Base-by-base conservation (phyloP, 164 flowering plant genomes). In the Magnolia kwangsiensis region DNA sequence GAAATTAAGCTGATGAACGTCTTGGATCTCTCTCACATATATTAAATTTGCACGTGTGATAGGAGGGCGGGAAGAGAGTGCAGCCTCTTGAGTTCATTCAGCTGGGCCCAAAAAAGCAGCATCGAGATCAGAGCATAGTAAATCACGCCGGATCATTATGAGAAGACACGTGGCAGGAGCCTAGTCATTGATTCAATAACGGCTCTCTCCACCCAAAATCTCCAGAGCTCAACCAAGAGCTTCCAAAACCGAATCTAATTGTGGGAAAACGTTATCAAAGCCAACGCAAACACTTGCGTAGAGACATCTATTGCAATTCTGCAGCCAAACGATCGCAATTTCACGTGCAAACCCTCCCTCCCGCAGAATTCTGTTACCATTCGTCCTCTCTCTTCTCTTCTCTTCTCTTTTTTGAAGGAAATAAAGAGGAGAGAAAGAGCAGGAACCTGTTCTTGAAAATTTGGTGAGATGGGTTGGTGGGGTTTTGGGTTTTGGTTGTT, bases 401-500 rank as follows among this genome's bases (percentile, higher is more conserved):
- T 66, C 2, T 66, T 9, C 29, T 66, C 69, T 2, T 10, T 11
- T 66, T 4, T 23, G 29, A 24, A 74, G 55, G 64, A 8, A 74
- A 21, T 13, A 69, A 74, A 18, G 31, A 61, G n/a, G 59, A 65
- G 58, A 65, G 76, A 73, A 31, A 63, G 75, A 61, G 2, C 50
- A 68, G 37, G 58, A 74, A 31, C 14, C 50, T 18, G 29, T 66
- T 11, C 14, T 10, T 27, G 11, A 14, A 31, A 37, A 13, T 72
- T 55, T 50, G 31, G 2, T 5, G 63, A 51, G 45, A 55, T 51
- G 74, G 31, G 45, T 67, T 51, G 67, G 75, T 79, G 81, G 73
- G 76, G 78, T 74, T 45, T 75, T 80, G 82, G 78, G 67, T 2
- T 55, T 55, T 10, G 83, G 70, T 29, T 86, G 71, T 8, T 80